Evolutionary conservation across 2,329 filamentous ascomycete species (phyloP).

Genomic region (Aphanoascus verrucosus): DNA sequence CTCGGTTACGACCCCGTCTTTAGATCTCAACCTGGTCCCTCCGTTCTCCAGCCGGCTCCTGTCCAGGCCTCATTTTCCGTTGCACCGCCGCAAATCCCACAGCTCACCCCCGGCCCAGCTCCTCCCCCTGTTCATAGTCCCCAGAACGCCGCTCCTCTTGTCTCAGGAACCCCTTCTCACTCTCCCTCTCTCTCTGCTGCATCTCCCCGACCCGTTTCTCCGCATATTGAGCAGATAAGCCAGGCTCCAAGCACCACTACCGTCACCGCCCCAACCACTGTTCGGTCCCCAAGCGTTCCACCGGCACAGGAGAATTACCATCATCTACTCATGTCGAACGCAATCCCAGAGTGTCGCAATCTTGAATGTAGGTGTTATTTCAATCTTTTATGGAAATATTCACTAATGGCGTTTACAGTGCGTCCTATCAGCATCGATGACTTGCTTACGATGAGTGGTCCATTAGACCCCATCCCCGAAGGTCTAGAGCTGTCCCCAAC

Average conservation of each 20-base stretch:
- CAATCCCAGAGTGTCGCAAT: conserved; percentile 11
- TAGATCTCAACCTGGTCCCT: conserved; percentile 60
- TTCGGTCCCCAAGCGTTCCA: conserved; percentile 5
- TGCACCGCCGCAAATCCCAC: conserved; percentile 32
- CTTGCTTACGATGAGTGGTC: conserved; percentile 54
- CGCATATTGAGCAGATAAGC: not conserved
- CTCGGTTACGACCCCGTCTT: conserved; percentile 59
- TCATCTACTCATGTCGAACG: conserved; percentile 12
- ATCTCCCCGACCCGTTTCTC: not conserved
- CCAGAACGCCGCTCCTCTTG: not conserved
- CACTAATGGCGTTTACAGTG: conserved; percentile 30
- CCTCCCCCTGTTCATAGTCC: conserved; percentile 13
- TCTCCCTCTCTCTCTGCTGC: conserved; percentile 10
- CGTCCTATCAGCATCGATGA: conserved; percentile 63
- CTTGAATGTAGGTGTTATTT: conserved; percentile 10
- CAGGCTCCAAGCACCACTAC: not conserved
- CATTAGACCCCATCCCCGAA: conserved; percentile 48
- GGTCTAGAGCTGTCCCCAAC: conserved; percentile 37
- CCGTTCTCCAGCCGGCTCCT: conserved; percentile 54
- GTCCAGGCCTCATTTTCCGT: conserved; percentile 34
- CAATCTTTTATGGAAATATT: not conserved
- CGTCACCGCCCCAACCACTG: not conserved
- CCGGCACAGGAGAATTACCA: conserved; percentile 1
- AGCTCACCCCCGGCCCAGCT: conserved; percentile 24
- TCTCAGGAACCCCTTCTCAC: conserved; percentile 4